A percentile compares a stretch with the other conserved stretches of the same genome.
These are phyloP conservation scores for Russula virescens DNA, from an alignment of 768 basidiomycete genomes.

Conservation along the genomic window DNA sequence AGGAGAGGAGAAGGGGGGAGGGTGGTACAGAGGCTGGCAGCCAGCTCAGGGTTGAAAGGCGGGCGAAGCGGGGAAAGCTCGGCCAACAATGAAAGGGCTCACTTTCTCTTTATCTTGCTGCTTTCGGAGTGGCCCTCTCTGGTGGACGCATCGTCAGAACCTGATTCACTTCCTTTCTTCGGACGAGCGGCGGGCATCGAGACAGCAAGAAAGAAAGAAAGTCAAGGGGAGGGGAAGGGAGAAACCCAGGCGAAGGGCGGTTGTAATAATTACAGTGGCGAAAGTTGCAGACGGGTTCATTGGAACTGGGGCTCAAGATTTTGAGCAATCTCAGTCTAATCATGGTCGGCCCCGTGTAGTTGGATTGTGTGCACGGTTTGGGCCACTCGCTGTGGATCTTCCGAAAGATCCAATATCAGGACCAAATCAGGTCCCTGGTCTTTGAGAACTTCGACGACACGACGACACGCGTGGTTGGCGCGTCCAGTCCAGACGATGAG, in stretches of 20 bases:
- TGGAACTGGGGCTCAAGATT: slow-evolving; percentile 12
- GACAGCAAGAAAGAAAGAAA: slow-evolving; percentile 20
- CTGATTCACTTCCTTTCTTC: slow-evolving; percentile 59
- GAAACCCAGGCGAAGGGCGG: slow-evolving; percentile 26
- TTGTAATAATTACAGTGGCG: slow-evolving; percentile 23
- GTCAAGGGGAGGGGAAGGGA: slow-evolving; percentile 29
- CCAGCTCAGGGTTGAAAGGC: slow-evolving; percentile 38
- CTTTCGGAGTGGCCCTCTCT: slow-evolving; percentile 58
- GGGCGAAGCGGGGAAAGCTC: slow-evolving; percentile 51
- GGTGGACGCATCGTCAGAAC: slow-evolving; percentile 50
- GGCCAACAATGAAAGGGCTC: slow-evolving; percentile 41
- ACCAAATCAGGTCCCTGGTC: slow-evolving; percentile 23
- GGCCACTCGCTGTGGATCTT: slow-evolving; percentile 16
- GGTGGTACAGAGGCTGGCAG: slow-evolving; percentile 19
- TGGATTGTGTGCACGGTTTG: slow-evolving; percentile 24
- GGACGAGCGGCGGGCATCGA: slow-evolving; percentile 61
- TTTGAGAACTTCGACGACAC: slow-evolving; percentile 17
- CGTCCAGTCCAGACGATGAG: slow-evolving; percentile 4
- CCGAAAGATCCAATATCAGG: slow-evolving; percentile 24
- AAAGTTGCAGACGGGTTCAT: slow-evolving; percentile 1
- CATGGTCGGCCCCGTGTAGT: slow-evolving; percentile 25
- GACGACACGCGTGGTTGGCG: slow-evolving; percentile 15
- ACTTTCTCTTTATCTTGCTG: slow-evolving; percentile 78
- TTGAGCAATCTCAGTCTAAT: slow-evolving; percentile 24
- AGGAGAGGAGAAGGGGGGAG: not conserved